These are phyloP conservation scores for Sicyos edulis DNA, from an alignment of 306 rosid genomes.

Conservation along the genomic window DNA sequence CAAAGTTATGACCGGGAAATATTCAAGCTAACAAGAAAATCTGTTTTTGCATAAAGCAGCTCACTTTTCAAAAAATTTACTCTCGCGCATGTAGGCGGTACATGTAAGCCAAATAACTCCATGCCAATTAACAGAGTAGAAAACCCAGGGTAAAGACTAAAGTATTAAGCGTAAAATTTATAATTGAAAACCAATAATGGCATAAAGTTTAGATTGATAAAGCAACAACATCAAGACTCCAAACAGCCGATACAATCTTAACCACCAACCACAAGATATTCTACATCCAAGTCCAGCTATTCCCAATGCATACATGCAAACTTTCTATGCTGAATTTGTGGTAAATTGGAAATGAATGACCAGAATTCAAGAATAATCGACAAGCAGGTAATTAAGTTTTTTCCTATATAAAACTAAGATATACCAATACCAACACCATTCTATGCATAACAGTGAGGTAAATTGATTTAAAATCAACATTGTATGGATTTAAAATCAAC, in stretches of 20 bases:
- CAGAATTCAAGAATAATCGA: not conserved
- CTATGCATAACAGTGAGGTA: too few relatives aligned
- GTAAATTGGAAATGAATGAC: not conserved
- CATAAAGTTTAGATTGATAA: not conserved
- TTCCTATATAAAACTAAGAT: not conserved
- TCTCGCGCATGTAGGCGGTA: not conserved
- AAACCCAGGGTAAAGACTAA: not conserved
- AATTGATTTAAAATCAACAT: not conserved
- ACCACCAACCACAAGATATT: not conserved
- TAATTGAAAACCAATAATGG: not conserved
- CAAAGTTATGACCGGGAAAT: constrained; percentile 25
- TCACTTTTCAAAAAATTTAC: not conserved
- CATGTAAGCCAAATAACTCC: not conserved
- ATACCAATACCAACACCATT: not conserved
- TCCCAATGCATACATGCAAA: not conserved
- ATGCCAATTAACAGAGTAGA: constrained; percentile 7
- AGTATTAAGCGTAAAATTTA: not conserved
- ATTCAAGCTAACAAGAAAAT: not conserved
- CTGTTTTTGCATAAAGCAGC: not conserved
- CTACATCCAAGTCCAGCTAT: not conserved
- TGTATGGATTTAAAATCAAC: not conserved
- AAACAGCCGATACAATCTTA: not conserved
- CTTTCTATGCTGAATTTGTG: not conserved
- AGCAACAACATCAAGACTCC: not conserved
- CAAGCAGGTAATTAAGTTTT: not conserved